Base-by-base conservation (phyloP, 75 land plant species). In the Cupressus sempervirens region DNA sequence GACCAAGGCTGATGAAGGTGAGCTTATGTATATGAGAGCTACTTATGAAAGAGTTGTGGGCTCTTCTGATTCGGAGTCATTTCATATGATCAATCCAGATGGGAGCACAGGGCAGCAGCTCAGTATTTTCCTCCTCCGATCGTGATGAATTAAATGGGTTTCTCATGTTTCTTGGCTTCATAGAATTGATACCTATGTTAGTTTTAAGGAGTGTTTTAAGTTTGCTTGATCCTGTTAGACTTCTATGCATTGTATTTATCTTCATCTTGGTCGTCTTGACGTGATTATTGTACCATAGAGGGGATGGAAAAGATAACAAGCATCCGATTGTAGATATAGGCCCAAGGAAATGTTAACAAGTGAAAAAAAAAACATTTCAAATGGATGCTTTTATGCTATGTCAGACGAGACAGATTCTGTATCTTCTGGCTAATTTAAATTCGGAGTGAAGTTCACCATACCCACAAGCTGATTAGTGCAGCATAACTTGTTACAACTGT, bases 1-100 rank as follows among this genome's bases (percentile, higher is more conserved):
- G 15, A 48, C 58, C 14, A 87, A 48, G 36, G 87, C 80, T 34
- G 77, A 41, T 29, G 76, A 84, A 36, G 68, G 43, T 23, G 93
- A 91, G 83, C 81, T 93, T 23, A 91, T 93, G 90, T 93, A 93
- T 84, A 85, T 93, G 74, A 81, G 94, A 41, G 93, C 91, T 9
- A 91, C 81, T 3, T 93, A 90, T 85, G 88, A 93, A 77, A 81
- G 91, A 72, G 86, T 88, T 84, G 30, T 56, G 38, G 88, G 88
- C 0, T 88, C 87, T 10, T 26, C 77, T 3, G 53, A 86, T 65
- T 86, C 86, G 35, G 89, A 88, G 26, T 86, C 94, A 1, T 90
- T 90, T 77, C 94, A 93, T 87, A 85, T 93, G 90, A 91, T 91
- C 52, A 90, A 90, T 76, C 94, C 94, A 6, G 91, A 91, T 84